A percentile compares a stretch with the other conserved stretches of the same genome.
phyloP scores from a whole-genome alignment of 78 protist genomes.

The Emiliania huxleyi region DNA sequence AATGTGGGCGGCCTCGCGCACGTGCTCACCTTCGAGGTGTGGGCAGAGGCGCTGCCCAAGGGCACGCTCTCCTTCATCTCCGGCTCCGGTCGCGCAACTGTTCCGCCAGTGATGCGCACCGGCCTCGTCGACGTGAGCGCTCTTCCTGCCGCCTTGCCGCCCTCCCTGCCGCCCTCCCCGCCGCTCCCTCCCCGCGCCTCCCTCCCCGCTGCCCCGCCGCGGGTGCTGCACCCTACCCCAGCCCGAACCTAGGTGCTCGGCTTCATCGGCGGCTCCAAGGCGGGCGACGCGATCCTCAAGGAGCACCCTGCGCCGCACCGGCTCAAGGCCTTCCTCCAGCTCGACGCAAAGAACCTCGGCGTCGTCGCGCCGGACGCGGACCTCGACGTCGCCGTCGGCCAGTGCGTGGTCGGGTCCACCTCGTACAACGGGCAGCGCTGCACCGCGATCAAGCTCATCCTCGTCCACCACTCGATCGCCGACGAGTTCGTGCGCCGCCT shows the following conservation, averaged over 20 bases:
- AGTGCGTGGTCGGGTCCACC: slow-evolving; percentile 44
- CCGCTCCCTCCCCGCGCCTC: no score
- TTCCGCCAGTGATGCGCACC: slow-evolving; percentile 43
- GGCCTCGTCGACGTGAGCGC: slow-evolving; percentile 15
- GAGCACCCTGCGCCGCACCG: slow-evolving; percentile 36
- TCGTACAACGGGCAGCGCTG: slow-evolving; percentile 52
- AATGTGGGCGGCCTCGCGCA: background rate
- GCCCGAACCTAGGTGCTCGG: slow-evolving; percentile 48
- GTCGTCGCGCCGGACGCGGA: slow-evolving; percentile 25
- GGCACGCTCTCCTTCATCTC: slow-evolving; percentile 49
- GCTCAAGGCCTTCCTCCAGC: slow-evolving; percentile 22
- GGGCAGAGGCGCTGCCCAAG: slow-evolving; percentile 28
- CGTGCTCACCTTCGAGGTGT: background rate
- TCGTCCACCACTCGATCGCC: background rate
- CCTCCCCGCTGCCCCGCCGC: no score
- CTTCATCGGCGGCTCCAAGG: slow-evolving; percentile 53
- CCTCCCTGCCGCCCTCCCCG: no score
- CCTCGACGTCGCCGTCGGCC: slow-evolving; percentile 33
- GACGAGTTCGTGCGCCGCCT: background rate
- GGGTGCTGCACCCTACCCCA: no score
- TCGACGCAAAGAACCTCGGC: slow-evolving; percentile 35
- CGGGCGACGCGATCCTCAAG: background rate
- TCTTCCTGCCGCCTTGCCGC: no score
- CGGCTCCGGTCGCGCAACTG: slow-evolving; percentile 29
- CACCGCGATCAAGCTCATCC: slow-evolving; percentile 7